Evolutionary conservation across 1,284 basidiomycete species (phyloP).

Genomic region (Pulveroboletus sp.): DNA sequence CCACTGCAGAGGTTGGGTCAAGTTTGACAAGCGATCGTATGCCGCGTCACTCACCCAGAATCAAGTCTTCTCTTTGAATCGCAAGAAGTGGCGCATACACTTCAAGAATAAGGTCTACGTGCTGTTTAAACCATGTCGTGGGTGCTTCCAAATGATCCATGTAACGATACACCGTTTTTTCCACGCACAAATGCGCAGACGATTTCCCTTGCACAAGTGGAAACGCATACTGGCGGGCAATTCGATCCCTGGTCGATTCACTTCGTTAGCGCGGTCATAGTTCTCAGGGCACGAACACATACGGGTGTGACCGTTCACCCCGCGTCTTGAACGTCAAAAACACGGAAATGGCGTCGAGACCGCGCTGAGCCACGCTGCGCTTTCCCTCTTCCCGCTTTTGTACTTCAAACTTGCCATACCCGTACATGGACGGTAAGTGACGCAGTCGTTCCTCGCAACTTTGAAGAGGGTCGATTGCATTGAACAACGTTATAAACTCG

Average conservation of each 20-base stretch:
- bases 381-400: constrained; percentile 52
- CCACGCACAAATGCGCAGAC: constrained; percentile 64
- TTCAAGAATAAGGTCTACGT: constrained; percentile 63
- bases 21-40: background rate
- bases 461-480: constrained; percentile 54
- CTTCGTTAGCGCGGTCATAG: constrained; percentile 10
- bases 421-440: constrained; percentile 51
- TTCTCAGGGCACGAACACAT: constrained; percentile 11
- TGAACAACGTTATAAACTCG: constrained; percentile 68
- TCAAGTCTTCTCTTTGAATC: constrained; percentile 69
- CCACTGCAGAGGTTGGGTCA: constrained; percentile 46
- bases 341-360: constrained; percentile 57
- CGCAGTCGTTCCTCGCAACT: constrained; percentile 35
- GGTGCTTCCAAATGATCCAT: constrained; percentile 60
- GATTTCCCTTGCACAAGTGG: constrained; percentile 64
- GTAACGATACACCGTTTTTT: constrained; percentile 68
- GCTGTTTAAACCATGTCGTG: constrained; percentile 70
- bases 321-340: constrained; percentile 48
- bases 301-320: constrained; percentile 41
- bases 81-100: constrained; percentile 54
- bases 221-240: constrained; percentile 58
- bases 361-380: constrained; percentile 53
- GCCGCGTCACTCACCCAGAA: constrained; percentile 51
- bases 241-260: constrained; percentile 40
- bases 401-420: constrained; percentile 54